Conservation (phyloP, 306 rosid species). For the Vigna mungo region DNA sequence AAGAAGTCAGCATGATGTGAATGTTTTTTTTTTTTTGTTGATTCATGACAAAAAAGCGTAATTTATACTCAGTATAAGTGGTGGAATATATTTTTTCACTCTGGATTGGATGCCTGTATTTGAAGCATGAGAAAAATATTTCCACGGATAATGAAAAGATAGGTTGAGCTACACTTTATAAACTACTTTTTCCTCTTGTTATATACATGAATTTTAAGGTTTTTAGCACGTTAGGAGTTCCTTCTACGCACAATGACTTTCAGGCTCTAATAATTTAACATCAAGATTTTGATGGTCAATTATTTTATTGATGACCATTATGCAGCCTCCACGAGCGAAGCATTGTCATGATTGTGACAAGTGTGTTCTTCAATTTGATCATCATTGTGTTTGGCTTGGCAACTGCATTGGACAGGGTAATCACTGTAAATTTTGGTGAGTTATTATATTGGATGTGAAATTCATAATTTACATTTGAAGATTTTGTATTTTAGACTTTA, state of each 20-base stretch:
- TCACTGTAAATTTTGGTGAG: slow-evolving; percentile 98
- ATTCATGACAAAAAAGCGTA: slow-evolving; percentile 12
- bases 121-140: slow-evolving; percentile 28
- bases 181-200: slow-evolving; percentile 28
- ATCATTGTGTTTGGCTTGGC: slow-evolving; percentile 99
- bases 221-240: slow-evolving; percentile 25
- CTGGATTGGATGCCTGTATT: slow-evolving; percentile 30
- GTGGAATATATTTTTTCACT: slow-evolving; percentile 15
- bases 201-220: slow-evolving; percentile 28
- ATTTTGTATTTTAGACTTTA: slow-evolving; percentile 13
- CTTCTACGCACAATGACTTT: slow-evolving; percentile 1
- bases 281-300: slow-evolving; percentile 43
- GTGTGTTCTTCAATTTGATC: slow-evolving; percentile 98
- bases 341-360: slow-evolving; percentile 98
- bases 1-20: slow-evolving; percentile 30
- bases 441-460: slow-evolving; percentile 38
- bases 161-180: slow-evolving; percentile 29
- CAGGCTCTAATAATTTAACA: slow-evolving; percentile 25
- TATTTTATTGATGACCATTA: slow-evolving; percentile 36
- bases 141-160: slow-evolving; percentile 3
- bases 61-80: slow-evolving; percentile 27
- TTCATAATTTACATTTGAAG: slow-evolving; percentile 32
- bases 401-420: slow-evolving; percentile 96
- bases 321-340: slow-evolving; percentile 97
- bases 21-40: slow-evolving; percentile 24